Conservation (phyloP, 306 rosid genomes). For the Sphenostylis stenocarpa region DNA sequence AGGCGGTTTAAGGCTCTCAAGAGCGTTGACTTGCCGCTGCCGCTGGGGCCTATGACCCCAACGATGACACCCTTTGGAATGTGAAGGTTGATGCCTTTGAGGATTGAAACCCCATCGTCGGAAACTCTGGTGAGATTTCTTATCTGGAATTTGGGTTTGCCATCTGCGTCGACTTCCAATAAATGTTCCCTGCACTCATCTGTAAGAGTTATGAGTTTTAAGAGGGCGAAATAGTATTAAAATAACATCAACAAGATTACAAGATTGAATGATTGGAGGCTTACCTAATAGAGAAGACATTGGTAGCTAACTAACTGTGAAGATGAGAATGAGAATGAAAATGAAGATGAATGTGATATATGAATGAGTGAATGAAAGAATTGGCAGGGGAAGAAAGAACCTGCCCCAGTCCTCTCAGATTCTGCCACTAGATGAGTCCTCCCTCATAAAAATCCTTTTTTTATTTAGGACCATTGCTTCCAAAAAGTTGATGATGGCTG, state of each 20-base stretch:
- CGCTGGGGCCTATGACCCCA: constrained; percentile 92
- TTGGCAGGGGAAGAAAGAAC: background rate
- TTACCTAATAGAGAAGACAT: constrained; percentile 15
- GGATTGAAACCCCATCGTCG: constrained; percentile 53
- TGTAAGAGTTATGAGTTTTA: background rate
- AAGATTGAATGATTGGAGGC: background rate
- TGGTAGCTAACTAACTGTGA: background rate
- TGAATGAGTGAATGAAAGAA: background rate
- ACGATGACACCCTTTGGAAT: constrained; percentile 67
- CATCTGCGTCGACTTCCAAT: constrained; percentile 37
- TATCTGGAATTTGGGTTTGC: constrained; percentile 50
- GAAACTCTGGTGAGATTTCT: constrained; percentile 55
- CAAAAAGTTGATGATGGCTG: too few relatives aligned
- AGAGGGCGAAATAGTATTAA: too few relatives aligned
- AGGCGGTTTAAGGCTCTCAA: constrained; percentile 80
- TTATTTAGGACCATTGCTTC: too few relatives aligned
- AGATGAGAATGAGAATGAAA: background rate
- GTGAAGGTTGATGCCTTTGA: constrained; percentile 58
- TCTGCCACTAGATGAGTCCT: background rate
- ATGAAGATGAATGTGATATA: background rate
- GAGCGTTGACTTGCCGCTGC: constrained; percentile 89
- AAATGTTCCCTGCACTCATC: constrained; percentile 51
- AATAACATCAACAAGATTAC: too few relatives aligned
- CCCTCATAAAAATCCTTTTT: background rate
- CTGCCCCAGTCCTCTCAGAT: background rate